Evolutionary conservation across 148 eudicot genomes (phyloP), one percentile per base, ranked within the genome.

Genomic region (Rhododendron kiyosumense): DNA sequence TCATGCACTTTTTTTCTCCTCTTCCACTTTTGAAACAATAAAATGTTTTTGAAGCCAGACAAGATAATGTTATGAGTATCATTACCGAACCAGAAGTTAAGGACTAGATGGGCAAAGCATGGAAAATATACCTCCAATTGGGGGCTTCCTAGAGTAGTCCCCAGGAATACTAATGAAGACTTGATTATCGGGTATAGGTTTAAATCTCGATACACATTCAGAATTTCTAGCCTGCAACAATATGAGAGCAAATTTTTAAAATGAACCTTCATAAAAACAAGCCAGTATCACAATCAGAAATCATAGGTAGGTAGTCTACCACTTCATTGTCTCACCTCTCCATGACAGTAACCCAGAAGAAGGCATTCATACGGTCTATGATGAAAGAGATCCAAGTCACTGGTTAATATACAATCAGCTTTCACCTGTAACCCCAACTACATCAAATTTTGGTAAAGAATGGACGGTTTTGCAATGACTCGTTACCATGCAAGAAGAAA

Each of bases 311-410:
- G 77, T 79, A 77, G 13, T 79, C 43, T 48, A 74, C 54, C 67
- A 71, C 28, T 30, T 36, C 78, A 75, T 43, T 83, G 45, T 32
- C 90, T 89, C 84, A 94, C 97, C 85, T 89, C 85, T 73, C 81
- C 80, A 67, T 85, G 73, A 78, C 88, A 85, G 88, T 91, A 94
- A 79, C 99, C 99, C 46, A 97, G 86, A 46, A 97, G 94, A 91
- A 97, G 96, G 87, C 99, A 97, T 83, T 97, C 99, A 84, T 97
- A 97, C 61, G 99, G 99, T 83, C 96, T 92, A 87, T 97, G 99
- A 88, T 97, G 99, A 85, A 97, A 97, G 84, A 94, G 97, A 87
- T 95, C 98, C 90, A 95, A 81, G 46, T 95, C 97, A 89, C 99
- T 88, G 85, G 93, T 91, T 91, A 97, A 91, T 59, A 90, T 91